phyloP scores from a whole-genome alignment of 306 rosid species.

The Vigna mungo region DNA sequence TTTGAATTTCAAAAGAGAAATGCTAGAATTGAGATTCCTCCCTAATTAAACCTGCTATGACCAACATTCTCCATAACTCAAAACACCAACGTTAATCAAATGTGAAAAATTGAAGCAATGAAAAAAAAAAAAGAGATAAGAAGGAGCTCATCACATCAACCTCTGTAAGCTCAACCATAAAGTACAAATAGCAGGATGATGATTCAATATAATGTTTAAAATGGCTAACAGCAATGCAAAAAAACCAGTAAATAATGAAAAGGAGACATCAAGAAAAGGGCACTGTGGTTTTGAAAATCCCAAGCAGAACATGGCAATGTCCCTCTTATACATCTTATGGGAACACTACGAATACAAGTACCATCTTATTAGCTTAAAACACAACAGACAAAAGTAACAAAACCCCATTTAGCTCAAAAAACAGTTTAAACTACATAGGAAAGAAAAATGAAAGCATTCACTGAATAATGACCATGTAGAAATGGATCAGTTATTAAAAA shows the following conservation, averaged over 20 bases:
- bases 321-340: not conserved
- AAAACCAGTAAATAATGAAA: conserved; percentile 5
- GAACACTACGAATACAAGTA: not conserved
- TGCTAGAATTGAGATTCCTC: not conserved
- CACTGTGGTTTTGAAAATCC: conserved; percentile 12
- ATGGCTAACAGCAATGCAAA: not conserved
- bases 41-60: not conserved
- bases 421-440: conserved; percentile 20
- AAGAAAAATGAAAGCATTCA: conserved; percentile 26
- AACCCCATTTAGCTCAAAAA: conserved; percentile 29
- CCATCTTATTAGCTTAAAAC: conserved; percentile 2
- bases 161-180: not conserved
- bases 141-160: not conserved
- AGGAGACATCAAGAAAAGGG: conserved; percentile 15
- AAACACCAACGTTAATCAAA: conserved; percentile 2
- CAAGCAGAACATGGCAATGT: conserved; percentile 34
- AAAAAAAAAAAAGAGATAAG: not conserved
- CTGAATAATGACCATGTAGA: not conserved
- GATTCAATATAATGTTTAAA: not conserved
- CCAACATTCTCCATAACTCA: not conserved
- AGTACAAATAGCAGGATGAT: conserved; percentile 17
- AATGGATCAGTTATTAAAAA: conserved; percentile 13
- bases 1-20: conserved; percentile 7
- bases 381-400: not conserved
- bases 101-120: not conserved